phyloP scores from a whole-genome alignment of 768 basidiomycete genomes.

The Agrocybe praecox region DNA sequence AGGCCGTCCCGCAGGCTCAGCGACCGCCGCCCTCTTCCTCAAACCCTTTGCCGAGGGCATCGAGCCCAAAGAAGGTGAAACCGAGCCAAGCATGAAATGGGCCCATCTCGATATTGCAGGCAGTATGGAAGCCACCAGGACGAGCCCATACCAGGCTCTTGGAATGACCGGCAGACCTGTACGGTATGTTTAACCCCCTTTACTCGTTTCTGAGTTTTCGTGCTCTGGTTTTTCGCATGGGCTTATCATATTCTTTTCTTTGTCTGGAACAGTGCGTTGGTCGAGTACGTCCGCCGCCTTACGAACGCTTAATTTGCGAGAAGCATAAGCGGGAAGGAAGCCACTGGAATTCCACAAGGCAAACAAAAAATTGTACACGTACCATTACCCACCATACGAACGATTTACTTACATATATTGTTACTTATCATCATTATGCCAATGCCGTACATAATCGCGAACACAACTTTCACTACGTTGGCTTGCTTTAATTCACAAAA shows the following conservation, averaged over 20 bases:
- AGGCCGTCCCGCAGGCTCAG: constrained; percentile 70
- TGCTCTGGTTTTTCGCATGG: too few species aligned
- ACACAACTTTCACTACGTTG: too few species aligned
- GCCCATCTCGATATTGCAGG: constrained; percentile 89
- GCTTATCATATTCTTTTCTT: too few species aligned
- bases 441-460: too few species aligned
- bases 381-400: neutral
- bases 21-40: constrained; percentile 87
- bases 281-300: constrained; percentile 43
- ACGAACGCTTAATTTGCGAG: constrained; percentile 22
- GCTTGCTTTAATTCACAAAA: too few species aligned
- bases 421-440: neutral
- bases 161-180: constrained; percentile 85
- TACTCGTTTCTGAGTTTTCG: too few species aligned
- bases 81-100: constrained; percentile 67
- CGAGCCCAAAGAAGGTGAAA: constrained; percentile 57
- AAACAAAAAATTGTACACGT: neutral
- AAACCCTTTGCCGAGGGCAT: constrained; percentile 81
- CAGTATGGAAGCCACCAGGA: constrained; percentile 68
- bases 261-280: constrained; percentile 26
- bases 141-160: constrained; percentile 64
- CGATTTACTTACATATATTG: neutral
- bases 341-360: too few species aligned
- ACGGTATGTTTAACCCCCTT: constrained; percentile 45
- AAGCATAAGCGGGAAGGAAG: too few species aligned